These are phyloP conservation scores for Camelina hispida DNA, from an alignment of 345 rosid genomes.

Conservation along the genomic window DNA sequence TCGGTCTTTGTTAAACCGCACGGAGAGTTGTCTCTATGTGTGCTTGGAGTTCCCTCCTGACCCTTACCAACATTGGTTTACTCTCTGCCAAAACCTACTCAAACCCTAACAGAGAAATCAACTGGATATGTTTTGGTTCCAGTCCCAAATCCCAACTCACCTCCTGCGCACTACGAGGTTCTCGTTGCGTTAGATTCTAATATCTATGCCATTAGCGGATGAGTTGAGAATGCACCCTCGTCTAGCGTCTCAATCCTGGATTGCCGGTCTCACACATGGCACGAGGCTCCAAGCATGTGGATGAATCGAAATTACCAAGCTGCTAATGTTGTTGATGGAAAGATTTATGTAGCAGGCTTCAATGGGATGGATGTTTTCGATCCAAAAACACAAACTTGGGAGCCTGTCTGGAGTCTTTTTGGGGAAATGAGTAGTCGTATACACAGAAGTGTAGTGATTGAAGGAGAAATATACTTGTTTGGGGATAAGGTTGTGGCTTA, in stretches of 20 bases:
- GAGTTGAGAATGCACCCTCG: neutral
- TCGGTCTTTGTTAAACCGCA: neutral
- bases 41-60: neutral
- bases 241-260: neutral
- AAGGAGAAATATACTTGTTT: too few relatives aligned
- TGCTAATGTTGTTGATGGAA: neutral
- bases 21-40: neutral
- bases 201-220: neutral
- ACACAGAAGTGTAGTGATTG: too few relatives aligned
- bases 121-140: neutral
- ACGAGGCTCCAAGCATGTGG: neutral
- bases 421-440: neutral
- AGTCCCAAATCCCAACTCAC: neutral
- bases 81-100: neutral
- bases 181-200: neutral
- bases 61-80: neutral
- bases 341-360: neutral
- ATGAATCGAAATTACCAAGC: neutral
- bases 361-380: neutral
- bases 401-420: neutral
- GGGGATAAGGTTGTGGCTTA: too few relatives aligned
- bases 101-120: neutral
- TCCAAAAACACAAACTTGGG: constrained; percentile 14
- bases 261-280: neutral
- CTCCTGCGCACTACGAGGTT: constrained; percentile 22